phyloP scores from a whole-genome alignment of 2,329 filamentous ascomycete genomes.

The Amesomyces nigricolor region DNA sequence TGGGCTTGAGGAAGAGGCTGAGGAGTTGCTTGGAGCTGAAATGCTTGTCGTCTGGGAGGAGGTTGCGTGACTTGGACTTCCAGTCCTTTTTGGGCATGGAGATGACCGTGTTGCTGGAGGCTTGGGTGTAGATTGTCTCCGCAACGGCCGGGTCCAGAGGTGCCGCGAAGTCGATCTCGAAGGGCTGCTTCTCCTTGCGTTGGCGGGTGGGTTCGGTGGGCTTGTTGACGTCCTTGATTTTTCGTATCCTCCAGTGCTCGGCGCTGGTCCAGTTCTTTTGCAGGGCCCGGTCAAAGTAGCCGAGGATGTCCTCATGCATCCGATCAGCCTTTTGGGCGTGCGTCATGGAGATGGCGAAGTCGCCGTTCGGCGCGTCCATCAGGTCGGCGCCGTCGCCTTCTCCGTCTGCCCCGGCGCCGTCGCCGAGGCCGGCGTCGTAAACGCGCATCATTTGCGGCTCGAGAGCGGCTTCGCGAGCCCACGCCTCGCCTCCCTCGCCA shows the following conservation, averaged over 20 bases:
- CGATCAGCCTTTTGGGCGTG: conserved; percentile 61
- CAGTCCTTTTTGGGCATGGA: conserved; percentile 88
- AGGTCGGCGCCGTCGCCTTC: conserved; percentile 48
- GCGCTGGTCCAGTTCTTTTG: conserved; percentile 97
- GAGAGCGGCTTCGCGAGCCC: conserved; percentile 83
- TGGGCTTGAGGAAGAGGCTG: conserved; percentile 89
- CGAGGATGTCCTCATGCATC: conserved; percentile 88
- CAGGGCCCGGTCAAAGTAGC: conserved; percentile 93
- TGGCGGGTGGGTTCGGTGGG: conserved; percentile 54
- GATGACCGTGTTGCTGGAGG: conserved; percentile 73
- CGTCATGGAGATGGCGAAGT: conserved; percentile 75
- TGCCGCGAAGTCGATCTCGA: conserved; percentile 84
- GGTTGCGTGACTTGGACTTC: conserved; percentile 87
- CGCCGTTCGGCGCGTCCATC: conserved; percentile 61
- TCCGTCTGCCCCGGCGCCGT: conserved; percentile 52
- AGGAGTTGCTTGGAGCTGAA: conserved; percentile 92
- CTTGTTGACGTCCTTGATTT: conserved; percentile 76
- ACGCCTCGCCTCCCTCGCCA: conserved; percentile 91
- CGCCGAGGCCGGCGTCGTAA: conserved; percentile 58
- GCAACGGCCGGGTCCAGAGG: conserved; percentile 66
- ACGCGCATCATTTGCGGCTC: conserved; percentile 83
- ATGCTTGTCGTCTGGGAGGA: conserved; percentile 95
- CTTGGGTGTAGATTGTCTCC: conserved; percentile 75
- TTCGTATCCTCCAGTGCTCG: conserved; percentile 97
- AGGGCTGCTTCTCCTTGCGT: conserved; percentile 92